Evolutionary conservation across 192 early-diverging fungal species (phyloP).

Genomic region (Coemansia asiatica): DNA sequence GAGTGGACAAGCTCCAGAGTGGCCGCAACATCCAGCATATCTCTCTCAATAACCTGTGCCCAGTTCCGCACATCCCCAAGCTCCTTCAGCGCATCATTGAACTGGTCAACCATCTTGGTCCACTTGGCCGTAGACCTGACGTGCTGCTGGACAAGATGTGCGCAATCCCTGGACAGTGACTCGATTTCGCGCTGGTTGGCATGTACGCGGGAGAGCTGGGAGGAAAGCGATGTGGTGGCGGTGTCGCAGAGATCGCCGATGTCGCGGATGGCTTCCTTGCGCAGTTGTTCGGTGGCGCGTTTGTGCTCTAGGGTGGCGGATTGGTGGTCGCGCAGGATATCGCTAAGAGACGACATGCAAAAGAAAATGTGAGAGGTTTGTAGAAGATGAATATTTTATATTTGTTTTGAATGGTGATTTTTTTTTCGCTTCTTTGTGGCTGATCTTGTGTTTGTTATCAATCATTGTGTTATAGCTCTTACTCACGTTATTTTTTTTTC

Average conservation of each 20-base stretch:
- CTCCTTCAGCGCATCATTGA: conserved; percentile 80
- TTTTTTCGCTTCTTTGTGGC: not conserved
- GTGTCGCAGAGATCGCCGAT: conserved; percentile 47
- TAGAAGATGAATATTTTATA: too few relatives aligned
- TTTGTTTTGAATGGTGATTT: not conserved
- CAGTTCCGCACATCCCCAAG: conserved; percentile 86
- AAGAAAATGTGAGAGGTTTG: too few relatives aligned
- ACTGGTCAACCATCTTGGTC: conserved; percentile 71
- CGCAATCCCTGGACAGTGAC: conserved; percentile 38
- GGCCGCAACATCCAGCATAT: conserved; percentile 72
- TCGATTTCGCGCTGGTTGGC: conserved; percentile 51
- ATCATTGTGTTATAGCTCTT: not conserved
- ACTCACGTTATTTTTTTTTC: not conserved
- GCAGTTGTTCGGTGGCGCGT: conserved; percentile 40
- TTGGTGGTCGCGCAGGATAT: conserved; percentile 51
- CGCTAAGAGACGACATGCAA: conserved; percentile 24
- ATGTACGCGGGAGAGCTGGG: conserved; percentile 26
- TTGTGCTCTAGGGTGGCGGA: conserved; percentile 26
- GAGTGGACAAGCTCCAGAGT: conserved; percentile 61
- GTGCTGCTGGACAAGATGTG: conserved; percentile 42
- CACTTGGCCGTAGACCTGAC: conserved; percentile 66
- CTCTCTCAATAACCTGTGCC: conserved; percentile 79
- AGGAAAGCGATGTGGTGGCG: conserved; percentile 34
- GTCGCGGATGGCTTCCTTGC: conserved; percentile 34
- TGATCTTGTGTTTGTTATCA: too few relatives aligned